Evolutionary conservation across 805 yeast genomes (phyloP).

Genomic region (Limtongozyma cylindracea): DNA sequence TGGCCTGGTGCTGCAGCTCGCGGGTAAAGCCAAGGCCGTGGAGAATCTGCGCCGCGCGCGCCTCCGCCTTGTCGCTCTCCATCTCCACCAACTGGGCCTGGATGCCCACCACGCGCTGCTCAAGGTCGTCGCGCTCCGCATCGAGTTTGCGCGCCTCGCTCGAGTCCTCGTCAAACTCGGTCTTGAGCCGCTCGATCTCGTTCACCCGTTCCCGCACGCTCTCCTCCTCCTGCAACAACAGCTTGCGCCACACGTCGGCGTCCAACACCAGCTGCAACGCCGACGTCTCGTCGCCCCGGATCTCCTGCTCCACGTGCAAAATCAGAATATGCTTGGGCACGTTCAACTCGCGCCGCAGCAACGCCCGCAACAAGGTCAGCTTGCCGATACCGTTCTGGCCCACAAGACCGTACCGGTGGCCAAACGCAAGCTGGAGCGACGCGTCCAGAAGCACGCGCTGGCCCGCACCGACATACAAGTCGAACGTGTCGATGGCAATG

Average conservation of each 20-base stretch:
- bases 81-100: slow-evolving; percentile 68
- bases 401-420: slow-evolving; percentile 89
- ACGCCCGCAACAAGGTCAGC: slow-evolving; percentile 75
- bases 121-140: slow-evolving; percentile 75
- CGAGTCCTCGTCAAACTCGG: slow-evolving; percentile 46
- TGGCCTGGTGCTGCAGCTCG: slow-evolving; percentile 61
- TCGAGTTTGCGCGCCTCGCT: slow-evolving; percentile 59
- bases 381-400: slow-evolving; percentile 99
- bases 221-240: slow-evolving; percentile 49
- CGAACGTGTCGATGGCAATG: slow-evolving; percentile 79
- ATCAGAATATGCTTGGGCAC: slow-evolving; percentile 91
- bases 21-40: slow-evolving; percentile 84
- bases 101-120: slow-evolving; percentile 50
- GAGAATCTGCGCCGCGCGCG: slow-evolving; percentile 84
- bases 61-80: slow-evolving; percentile 95
- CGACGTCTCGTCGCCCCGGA: slow-evolving; percentile 73
- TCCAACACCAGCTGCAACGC: slow-evolving; percentile 93
- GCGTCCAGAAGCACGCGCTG: slow-evolving; percentile 80
- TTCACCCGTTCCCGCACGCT: slow-evolving; percentile 48
- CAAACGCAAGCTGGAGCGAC: slow-evolving; percentile 64
- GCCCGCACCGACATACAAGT: slow-evolving; percentile 88
- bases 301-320: slow-evolving; percentile 93
- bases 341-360: slow-evolving; percentile 79
- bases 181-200: slow-evolving; percentile 46
- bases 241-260: slow-evolving; percentile 98